Evolutionary conservation across 805 yeast species (phyloP).

Genomic region (Candida ficus): DNA sequence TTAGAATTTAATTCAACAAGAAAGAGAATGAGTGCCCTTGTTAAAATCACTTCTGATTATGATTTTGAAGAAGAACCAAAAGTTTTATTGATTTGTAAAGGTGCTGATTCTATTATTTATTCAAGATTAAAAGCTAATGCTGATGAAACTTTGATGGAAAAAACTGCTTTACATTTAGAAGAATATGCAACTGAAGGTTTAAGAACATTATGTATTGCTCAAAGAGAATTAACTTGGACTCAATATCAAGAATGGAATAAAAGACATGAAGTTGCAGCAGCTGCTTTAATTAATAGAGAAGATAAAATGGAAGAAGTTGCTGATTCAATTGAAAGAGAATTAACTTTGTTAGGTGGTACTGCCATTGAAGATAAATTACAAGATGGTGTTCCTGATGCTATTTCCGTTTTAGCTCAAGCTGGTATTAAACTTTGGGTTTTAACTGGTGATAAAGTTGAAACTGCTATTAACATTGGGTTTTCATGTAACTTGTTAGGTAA

Average conservation of each 20-base stretch:
- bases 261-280: slow-evolving; percentile 59
- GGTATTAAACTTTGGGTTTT: slow-evolving; percentile 84
- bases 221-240: slow-evolving; percentile 56
- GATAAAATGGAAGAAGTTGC: slow-evolving; percentile 71
- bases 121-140: slow-evolving; percentile 52
- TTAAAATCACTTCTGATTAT: slow-evolving; percentile 52
- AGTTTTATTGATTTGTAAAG: slow-evolving; percentile 71
- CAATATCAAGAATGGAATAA: slow-evolving; percentile 61
- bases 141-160: slow-evolving; percentile 42
- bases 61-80: slow-evolving; percentile 42
- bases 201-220: slow-evolving; percentile 77
- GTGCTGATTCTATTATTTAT: slow-evolving; percentile 80
- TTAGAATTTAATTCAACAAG: slow-evolving; percentile 80
- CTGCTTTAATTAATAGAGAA: slow-evolving; percentile 60
- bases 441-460: slow-evolving; percentile 87
- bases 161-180: slow-evolving; percentile 70
- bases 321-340: slow-evolving; percentile 63
- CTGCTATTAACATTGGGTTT: slow-evolving; percentile 84
- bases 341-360: slow-evolving; percentile 71
- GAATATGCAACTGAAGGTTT: slow-evolving; percentile 80
- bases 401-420: slow-evolving; percentile 61
- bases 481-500: slow-evolving; percentile 73
- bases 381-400: slow-evolving; percentile 83
- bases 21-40: slow-evolving; percentile 82
- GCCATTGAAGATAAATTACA: slow-evolving; percentile 84